Conservation (phyloP, 257 asterid genomes). For the Solanum verrucosum region DNA sequence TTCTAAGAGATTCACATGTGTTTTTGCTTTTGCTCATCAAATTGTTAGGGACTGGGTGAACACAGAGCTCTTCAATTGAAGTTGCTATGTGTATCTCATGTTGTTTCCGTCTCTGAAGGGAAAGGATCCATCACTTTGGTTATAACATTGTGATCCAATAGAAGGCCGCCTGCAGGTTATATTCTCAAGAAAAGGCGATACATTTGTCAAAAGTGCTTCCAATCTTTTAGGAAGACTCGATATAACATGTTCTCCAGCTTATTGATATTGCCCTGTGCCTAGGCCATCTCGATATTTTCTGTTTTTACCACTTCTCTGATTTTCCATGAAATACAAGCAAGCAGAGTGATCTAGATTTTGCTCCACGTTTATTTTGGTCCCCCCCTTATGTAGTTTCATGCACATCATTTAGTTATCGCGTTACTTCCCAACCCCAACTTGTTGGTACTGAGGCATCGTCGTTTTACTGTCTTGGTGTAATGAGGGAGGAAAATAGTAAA, state of each 20-base stretch:
- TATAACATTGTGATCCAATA: not conserved
- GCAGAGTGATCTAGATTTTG: not conserved
- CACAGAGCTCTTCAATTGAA: slow-evolving; percentile 46
- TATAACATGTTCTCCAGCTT: not conserved
- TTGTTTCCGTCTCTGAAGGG: not conserved
- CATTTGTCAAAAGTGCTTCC: not conserved
- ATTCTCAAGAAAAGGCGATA: not conserved
- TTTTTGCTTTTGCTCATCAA: not conserved
- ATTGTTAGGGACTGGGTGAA: slow-evolving; percentile 67
- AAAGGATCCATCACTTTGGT: not conserved
- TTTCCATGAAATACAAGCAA: not conserved
- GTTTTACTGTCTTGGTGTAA: not conserved
- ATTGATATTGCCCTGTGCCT: not conserved
- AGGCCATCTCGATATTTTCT: not conserved
- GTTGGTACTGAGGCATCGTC: not conserved
- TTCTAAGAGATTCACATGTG: not conserved
- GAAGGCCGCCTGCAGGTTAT: not conserved
- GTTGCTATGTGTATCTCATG: not conserved
- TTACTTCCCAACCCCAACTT: not conserved
- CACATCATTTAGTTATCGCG: not conserved
- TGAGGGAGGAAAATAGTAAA: not conserved
- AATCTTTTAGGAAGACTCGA: not conserved
- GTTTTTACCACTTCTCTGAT: not conserved
- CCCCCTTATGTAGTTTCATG: not conserved
- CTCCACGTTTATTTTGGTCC: not conserved